Base-by-base conservation (phyloP, 2,329 filamentous ascomycete genomes). In the Colletotrichum echinochloae region DNA sequence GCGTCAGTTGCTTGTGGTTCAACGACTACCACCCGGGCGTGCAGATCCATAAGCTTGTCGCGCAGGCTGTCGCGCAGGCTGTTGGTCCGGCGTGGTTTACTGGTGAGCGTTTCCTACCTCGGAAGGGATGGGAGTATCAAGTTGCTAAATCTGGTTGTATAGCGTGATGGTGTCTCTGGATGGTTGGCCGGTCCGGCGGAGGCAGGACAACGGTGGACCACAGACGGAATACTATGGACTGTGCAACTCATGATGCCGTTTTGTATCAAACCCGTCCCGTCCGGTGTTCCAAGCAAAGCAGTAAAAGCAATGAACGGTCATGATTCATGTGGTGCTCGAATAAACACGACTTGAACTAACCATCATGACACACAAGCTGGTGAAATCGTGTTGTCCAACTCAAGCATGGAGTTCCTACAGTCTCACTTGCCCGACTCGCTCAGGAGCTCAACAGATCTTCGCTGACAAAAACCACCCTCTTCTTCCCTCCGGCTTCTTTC, bases 1-100 rank as follows among this genome's bases (percentile, higher is more conserved):
- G 84, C 5, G 78, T 75, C 18, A 83, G 79, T 14, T 86, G 84
- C 66, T 63, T 86, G 41, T 85, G 84, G 83, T 83, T 80, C 65
- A 81, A 85, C 60, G 74, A 82, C 39, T 84, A 84, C 44, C 82
- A 84, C 41, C 82, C 82, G 0, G 82, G 77, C 0, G 73, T 82
- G 7, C 78, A 78, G 11, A 84, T 84, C 11, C 80, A 84, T 64
- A 74, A 74, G 61, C 75, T 84, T 7, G 81, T 84, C 1, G 82
- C 79, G 0, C 70, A 76, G n/a, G 77, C 79, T 2, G 81, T 84
- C 20, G 80, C 76, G 3, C 74, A 73, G 28, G 49, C 72, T 20
- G 70, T 73, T 9, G 72, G 70, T 8, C 56, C 56, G 35, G 66
- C 72, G 23, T 73, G 68, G 44, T 73, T 73, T 5, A 71, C 46